Evolutionary conservation across 2,329 filamentous ascomycete genomes (phyloP), one percentile per base, ranked within the genome.

Genomic region (Aspergillus versicolor): DNA sequence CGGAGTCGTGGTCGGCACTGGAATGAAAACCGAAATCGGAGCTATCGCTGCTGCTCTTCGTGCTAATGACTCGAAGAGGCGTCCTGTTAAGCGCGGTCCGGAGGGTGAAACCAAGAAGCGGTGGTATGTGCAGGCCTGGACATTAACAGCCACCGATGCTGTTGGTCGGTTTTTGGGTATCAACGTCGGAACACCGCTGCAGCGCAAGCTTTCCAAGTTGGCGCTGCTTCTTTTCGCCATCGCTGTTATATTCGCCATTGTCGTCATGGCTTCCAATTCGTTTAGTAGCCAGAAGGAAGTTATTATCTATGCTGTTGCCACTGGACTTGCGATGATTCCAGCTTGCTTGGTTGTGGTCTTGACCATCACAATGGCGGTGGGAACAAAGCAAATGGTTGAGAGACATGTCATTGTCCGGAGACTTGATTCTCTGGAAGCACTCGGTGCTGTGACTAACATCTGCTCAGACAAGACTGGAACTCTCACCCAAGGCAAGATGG

Each of bases 141-240:
- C 76, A 19, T 69, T 82, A 56, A 87, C 84, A 3, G 70, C 80
- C 42, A 80, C 77, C 12, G 84, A 88, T 68, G 82, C 81, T 5
- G 72, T 87, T 57, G 85, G 84, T 4, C 78, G 81, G 38, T 88
- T 90, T 67, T 77, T 90, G 8, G 87, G 88, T 51, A 81, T 89
- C 58, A 87, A 84, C 54, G 82, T 88, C 12, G 88, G 88, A 46
- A 90, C 88, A 11, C 88, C 88, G 3, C 78, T 90, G 17, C 86
- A 89, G 70, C 81, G 82, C 63, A 89, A 88, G 66, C 77, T 90
- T 15, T 88, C 86, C 47, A 84, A 84, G 69, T 80, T 90, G 49
- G 88, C 88, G 21, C 78, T 89, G 17, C 70, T 88, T 2, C 80
- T 90, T 2, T 89, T 90, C 66, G 80, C 78, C 30, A 82, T 88